phyloP scores from a whole-genome alignment of 2,329 filamentous ascomycete species.

The Aspergillus tanneri region DNA sequence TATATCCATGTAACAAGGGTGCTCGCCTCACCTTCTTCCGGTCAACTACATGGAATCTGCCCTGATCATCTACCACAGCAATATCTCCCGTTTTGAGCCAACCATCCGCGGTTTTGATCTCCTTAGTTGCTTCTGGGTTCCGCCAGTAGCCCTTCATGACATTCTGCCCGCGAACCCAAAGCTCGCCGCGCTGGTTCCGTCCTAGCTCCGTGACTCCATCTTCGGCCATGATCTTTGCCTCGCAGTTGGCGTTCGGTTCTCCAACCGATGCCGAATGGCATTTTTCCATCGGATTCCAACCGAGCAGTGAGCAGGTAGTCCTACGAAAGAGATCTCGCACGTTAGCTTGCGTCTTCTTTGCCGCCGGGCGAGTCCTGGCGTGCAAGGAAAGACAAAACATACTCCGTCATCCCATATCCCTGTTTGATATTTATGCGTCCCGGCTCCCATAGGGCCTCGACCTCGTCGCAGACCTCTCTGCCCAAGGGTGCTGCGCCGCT shows the following conservation, averaged over 20 bases:
- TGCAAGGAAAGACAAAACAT: conserved; percentile 21
- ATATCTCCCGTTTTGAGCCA: conserved; percentile 74
- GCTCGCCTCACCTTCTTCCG: conserved; percentile 60
- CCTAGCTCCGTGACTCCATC: conserved; percentile 51
- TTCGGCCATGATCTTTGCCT: conserved; percentile 63
- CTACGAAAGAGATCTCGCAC: conserved; percentile 24
- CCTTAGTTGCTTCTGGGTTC: conserved; percentile 64
- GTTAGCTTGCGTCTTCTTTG: conserved; percentile 9
- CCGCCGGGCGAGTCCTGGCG: not conserved
- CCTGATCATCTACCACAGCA: conserved; percentile 58
- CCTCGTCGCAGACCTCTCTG: conserved; percentile 55
- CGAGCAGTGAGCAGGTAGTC: conserved; percentile 66
- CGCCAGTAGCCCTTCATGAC: conserved; percentile 77
- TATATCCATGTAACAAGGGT: too few species aligned
- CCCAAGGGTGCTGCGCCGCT: conserved; percentile 69
- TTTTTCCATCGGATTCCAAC: conserved; percentile 59
- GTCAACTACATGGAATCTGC: conserved; percentile 67
- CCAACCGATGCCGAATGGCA: conserved; percentile 55
- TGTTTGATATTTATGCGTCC: conserved; percentile 59
- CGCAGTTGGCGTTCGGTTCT: conserved; percentile 65
- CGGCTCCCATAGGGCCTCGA: conserved; percentile 56
- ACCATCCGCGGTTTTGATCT: conserved; percentile 61
- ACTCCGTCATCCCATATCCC: conserved; percentile 87
- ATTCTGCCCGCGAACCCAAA: conserved; percentile 71
- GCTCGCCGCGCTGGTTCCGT: conserved; percentile 62